Percentiles rank a stretch among this genome's conserved stretches.
These are phyloP conservation scores for Rhynchospora tenuis DNA, from an alignment of 176 grass and related monocot genomes.

Conservation along the genomic window DNA sequence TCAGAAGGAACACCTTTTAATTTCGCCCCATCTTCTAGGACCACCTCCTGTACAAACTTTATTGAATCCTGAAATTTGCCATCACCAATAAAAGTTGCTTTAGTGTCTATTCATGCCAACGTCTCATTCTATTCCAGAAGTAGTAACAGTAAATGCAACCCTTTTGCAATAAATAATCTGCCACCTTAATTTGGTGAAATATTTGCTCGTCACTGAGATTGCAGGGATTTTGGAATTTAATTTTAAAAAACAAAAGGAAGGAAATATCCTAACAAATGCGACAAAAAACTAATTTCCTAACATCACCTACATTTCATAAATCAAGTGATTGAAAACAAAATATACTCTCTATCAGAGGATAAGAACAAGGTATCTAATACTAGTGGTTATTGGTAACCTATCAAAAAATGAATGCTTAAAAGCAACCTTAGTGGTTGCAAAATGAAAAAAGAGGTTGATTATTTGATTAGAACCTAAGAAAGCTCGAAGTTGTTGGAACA, in stretches of 20 bases:
- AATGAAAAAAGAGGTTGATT: neutral
- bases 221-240: neutral
- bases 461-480: conserved; percentile 16
- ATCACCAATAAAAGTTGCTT: conserved; percentile 3
- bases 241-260: neutral
- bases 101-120: neutral
- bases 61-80: conserved; percentile 62
- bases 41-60: conserved; percentile 89
- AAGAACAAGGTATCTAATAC: neutral
- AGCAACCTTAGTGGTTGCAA: neutral
- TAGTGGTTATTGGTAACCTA: neutral
- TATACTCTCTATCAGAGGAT: neutral
- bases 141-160: neutral
- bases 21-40: conserved; percentile 66
- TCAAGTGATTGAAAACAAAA: neutral
- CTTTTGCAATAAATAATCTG: neutral
- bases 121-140: neutral
- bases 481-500: conserved; percentile 20
- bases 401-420: neutral
- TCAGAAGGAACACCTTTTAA: conserved; percentile 79
- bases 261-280: neutral
- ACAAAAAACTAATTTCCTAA: neutral
- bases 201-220: neutral
- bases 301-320: neutral
- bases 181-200: neutral